phyloP scores from a whole-genome alignment of 176 grass and related monocot species.

The Lolium perenne region DNA sequence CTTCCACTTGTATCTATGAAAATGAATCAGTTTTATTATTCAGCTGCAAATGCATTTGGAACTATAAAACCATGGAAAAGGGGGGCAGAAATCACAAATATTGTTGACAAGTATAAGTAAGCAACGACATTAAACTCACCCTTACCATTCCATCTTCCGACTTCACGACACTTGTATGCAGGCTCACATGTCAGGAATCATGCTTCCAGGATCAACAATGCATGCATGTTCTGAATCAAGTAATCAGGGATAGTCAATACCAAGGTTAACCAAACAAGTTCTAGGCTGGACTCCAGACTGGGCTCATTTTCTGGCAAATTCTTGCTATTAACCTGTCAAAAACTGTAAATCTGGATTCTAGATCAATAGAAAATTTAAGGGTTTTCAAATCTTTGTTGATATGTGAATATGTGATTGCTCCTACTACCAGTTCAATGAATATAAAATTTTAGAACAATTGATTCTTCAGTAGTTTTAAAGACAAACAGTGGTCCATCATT shows the following conservation, averaged over 20 bases:
- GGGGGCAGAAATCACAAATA: neutral
- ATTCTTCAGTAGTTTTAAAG: neutral
- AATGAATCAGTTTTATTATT: neutral
- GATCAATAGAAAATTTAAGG: slow-evolving; percentile 8
- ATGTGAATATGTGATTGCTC: slow-evolving; percentile 4
- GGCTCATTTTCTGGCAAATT: slow-evolving; percentile 16
- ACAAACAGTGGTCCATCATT: neutral
- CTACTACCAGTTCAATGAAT: slow-evolving; percentile 9
- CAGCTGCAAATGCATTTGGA: neutral
- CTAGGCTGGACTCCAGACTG: neutral
- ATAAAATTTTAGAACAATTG: neutral
- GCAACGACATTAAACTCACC: neutral
- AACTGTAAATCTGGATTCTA: slow-evolving; percentile 17
- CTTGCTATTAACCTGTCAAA: neutral
- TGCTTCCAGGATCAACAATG: slow-evolving; percentile 14
- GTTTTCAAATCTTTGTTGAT: neutral
- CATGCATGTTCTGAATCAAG: neutral
- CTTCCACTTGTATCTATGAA: neutral
- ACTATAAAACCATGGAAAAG: neutral
- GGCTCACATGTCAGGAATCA: neutral
- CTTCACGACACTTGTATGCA: slow-evolving; percentile 17
- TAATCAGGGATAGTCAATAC: neutral
- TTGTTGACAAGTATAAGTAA: neutral
- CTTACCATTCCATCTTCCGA: slow-evolving; percentile 12
- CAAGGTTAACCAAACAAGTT: neutral